Evolutionary conservation across 2,329 filamentous ascomycete species (phyloP).

Genomic region (Stagonosporopsis rhizophila): DNA sequence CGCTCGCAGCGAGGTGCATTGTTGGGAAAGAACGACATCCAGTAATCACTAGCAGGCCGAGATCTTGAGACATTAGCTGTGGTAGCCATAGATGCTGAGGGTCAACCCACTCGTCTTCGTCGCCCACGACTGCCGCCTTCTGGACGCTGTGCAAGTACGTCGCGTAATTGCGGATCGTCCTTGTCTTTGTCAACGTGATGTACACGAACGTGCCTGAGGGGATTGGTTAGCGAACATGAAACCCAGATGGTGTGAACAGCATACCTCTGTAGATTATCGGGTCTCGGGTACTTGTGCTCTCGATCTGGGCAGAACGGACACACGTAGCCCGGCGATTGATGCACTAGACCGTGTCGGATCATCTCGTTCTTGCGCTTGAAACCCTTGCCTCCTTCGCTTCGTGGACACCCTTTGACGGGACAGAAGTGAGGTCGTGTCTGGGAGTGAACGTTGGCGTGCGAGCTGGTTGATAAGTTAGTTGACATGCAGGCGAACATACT

Average conservation of each 20-base stretch:
- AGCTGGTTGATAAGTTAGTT: constrained; percentile 52
- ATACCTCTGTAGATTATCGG: constrained; percentile 94
- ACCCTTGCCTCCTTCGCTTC: constrained; percentile 68
- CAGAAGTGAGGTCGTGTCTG: constrained; percentile 70
- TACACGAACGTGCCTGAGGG: constrained; percentile 83
- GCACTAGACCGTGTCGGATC: constrained; percentile 83
- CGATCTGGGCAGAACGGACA: constrained; percentile 95
- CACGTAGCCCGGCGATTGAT: constrained; percentile 92
- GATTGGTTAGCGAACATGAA: neutral
- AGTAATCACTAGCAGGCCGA: constrained; percentile 11
- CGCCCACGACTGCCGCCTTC: constrained; percentile 84
- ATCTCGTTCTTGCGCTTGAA: constrained; percentile 76
- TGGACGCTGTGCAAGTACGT: constrained; percentile 84
- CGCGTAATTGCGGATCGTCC: constrained; percentile 80
- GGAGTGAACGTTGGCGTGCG: constrained; percentile 74
- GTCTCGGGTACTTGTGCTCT: constrained; percentile 92
- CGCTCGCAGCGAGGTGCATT: neutral
- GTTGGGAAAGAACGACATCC: neutral
- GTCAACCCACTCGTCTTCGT: constrained; percentile 65
- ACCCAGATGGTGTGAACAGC: constrained; percentile 28
- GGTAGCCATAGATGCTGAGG: neutral
- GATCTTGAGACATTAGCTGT: constrained; percentile 3
- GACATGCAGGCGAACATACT: neutral
- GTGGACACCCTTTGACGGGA: constrained; percentile 63
- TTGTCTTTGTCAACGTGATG: constrained; percentile 91